A percentile compares a stretch with the other conserved stretches of the same genome.
These are phyloP conservation scores for Linnemannia elongata DNA, from an alignment of 192 early-diverging fungal genomes.

Conservation along the genomic window DNA sequence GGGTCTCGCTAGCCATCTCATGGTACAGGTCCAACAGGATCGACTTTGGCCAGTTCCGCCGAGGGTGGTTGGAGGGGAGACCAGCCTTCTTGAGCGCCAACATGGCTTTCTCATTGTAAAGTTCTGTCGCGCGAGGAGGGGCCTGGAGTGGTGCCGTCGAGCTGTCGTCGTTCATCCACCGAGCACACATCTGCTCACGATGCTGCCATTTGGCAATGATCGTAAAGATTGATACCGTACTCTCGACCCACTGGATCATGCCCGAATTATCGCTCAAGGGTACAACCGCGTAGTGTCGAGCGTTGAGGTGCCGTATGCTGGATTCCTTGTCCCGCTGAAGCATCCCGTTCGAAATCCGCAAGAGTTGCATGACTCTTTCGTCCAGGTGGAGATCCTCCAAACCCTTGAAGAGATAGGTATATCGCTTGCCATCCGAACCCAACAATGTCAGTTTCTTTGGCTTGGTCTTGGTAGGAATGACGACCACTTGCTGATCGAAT, in stretches of 20 bases:
- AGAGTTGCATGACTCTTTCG: conserved; percentile 89
- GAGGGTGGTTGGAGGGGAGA: conserved; percentile 63
- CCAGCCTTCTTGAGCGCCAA: conserved; percentile 68
- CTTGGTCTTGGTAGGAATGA: conserved; percentile 91
- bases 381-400: conserved; percentile 94
- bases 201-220: conserved; percentile 85
- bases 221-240: conserved; percentile 82
- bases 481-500: conserved; percentile 64
- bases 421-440: conserved; percentile 66
- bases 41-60: conserved; percentile 78
- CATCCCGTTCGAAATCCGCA: conserved; percentile 73
- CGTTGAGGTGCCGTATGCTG: conserved; percentile 47
- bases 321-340: conserved; percentile 67
- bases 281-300: conserved; percentile 76
- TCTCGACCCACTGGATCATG: conserved; percentile 96
- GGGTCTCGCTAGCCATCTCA: conserved; percentile 75
- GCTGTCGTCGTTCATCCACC: conserved; percentile 56
- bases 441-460: conserved; percentile 86
- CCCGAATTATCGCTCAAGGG: conserved; percentile 91
- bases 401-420: conserved; percentile 92
- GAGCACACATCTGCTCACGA: conserved; percentile 66
- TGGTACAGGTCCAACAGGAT: conserved; percentile 70
- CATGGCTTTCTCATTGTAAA: conserved; percentile 85
- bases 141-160: conserved; percentile 29
- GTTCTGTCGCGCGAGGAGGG: conserved; percentile 67